phyloP scores from a whole-genome alignment of 78 protist species.

The slime mould (Dictyostelium discoideum) region dicty_2.7 NC_007091.3:3454501-3455000 shows the following conservation, averaged over 20 bases:
- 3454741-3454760: constrained; percentile 13
- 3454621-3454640: neutral
- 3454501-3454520: neutral
- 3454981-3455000: neutral
- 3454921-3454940: neutral
- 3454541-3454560: neutral
- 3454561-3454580: neutral
- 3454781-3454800: neutral
- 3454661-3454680: neutral
- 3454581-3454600: neutral
- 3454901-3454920: neutral
- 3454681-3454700: neutral
- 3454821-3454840: neutral
- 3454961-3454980: neutral
- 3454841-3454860: neutral
- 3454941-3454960: neutral
- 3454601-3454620: neutral
- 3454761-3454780: neutral
- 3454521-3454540: neutral
- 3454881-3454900: neutral
- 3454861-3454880: neutral
- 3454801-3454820: neutral
- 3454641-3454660: neutral
- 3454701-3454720: neutral
- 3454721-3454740: neutral